Percentiles rank a stretch among this genome's conserved stretches.
These are phyloP conservation scores for Coleophoma eucalyptorum DNA, from an alignment of 2,329 filamentous ascomycete genomes.

Conservation along the genomic window DNA sequence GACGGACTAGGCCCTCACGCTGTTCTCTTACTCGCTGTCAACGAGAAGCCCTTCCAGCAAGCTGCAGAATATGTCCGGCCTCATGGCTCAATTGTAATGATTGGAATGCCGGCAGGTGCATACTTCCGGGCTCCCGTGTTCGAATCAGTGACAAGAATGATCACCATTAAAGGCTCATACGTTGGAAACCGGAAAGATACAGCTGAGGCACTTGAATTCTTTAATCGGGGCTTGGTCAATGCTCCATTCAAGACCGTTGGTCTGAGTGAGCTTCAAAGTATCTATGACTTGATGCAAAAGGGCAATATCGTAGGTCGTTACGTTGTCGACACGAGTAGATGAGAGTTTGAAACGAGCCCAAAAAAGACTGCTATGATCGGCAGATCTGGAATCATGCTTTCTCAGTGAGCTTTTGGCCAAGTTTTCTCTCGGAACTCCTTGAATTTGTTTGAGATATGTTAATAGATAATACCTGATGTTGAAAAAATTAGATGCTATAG, in stretches of 20 bases:
- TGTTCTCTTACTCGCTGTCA: slow-evolving; percentile 80
- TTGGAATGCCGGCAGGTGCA: slow-evolving; percentile 80
- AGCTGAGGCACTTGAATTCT: slow-evolving; percentile 89
- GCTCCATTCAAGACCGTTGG: slow-evolving; percentile 83
- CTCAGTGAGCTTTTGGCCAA: no score
- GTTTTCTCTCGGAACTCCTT: no score
- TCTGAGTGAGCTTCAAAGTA: slow-evolving; percentile 71
- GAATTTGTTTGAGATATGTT: no score
- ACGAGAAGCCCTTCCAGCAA: slow-evolving; percentile 94
- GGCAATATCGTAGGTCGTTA: slow-evolving; percentile 73
- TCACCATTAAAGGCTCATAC: slow-evolving; percentile 88
- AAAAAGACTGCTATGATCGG: no score
- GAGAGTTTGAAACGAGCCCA: no score
- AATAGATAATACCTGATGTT: no score
- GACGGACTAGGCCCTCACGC: slow-evolving; percentile 85
- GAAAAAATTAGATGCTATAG: no score
- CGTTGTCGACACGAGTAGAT: slow-evolving; percentile 71
- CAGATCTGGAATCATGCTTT: no score
- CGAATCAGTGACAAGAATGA: slow-evolving; percentile 84
- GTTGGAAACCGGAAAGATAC: slow-evolving; percentile 90
- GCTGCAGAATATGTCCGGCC: slow-evolving; percentile 84
- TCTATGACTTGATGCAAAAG: slow-evolving; percentile 73
- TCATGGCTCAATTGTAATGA: slow-evolving; percentile 79
- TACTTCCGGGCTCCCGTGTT: slow-evolving; percentile 83
- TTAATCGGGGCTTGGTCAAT: slow-evolving; percentile 76